phyloP scores from a whole-genome alignment of 257 asterid species.

The Agastache rugosa region DNA sequence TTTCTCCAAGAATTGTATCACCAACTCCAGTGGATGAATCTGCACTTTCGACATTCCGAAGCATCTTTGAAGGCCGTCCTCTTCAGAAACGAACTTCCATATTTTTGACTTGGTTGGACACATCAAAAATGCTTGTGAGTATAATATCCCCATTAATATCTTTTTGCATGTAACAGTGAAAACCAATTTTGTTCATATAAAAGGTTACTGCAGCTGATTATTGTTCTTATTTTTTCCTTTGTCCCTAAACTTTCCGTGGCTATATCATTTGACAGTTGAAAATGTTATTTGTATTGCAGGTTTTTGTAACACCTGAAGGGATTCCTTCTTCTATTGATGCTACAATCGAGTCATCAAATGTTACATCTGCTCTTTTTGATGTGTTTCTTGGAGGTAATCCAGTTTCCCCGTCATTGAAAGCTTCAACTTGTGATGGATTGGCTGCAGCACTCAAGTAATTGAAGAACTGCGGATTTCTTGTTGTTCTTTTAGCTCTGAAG shows the following conservation, averaged over 20 bases:
- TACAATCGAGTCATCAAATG: constrained; percentile 71
- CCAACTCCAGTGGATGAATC: constrained; percentile 61
- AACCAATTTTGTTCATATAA: background rate
- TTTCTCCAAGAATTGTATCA: constrained; percentile 76
- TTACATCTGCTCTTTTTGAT: constrained; percentile 75
- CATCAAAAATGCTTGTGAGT: constrained; percentile 80
- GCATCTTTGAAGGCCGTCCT: constrained; percentile 70
- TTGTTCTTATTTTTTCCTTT: background rate
- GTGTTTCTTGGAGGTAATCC: constrained; percentile 83
- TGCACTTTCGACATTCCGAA: constrained; percentile 75
- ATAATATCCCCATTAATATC: constrained; percentile 3
- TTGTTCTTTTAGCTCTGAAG: constrained; percentile 15
- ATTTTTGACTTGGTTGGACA: constrained; percentile 87
- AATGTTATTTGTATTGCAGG: constrained; percentile 46
- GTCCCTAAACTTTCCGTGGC: constrained; percentile 1
- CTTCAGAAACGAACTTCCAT: constrained; percentile 81
- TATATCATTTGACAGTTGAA: background rate
- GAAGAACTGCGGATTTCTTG: constrained; percentile 18
- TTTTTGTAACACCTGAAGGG: constrained; percentile 69
- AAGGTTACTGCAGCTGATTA: background rate
- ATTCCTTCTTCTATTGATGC: constrained; percentile 72
- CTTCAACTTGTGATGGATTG: constrained; percentile 67
- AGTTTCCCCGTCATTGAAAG: constrained; percentile 85
- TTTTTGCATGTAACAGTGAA: background rate
- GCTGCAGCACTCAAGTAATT: constrained; percentile 60